Evolutionary conservation across 768 basidiomycete species (phyloP).

Genomic region (Nidularia pulvinata): DNA sequence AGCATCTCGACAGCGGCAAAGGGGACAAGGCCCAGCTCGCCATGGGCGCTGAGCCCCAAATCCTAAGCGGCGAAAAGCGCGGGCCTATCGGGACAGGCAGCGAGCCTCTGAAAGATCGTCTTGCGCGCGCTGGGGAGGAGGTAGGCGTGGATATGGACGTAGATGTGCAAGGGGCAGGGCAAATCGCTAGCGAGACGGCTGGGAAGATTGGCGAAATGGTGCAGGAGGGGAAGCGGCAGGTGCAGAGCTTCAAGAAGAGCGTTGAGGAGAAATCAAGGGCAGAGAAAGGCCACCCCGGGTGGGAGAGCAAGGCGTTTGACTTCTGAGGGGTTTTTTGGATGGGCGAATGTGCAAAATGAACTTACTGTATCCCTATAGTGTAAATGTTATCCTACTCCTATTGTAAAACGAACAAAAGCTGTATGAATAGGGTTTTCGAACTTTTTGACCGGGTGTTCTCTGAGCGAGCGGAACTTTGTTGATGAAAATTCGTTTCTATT

Average conservation of each 20-base stretch:
- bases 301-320: slow-evolving; percentile 52
- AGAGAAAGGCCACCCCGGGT: slow-evolving; percentile 38
- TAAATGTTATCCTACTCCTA: too few species aligned
- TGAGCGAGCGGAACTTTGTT: too few species aligned
- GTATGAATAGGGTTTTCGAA: too few species aligned
- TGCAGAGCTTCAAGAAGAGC: slow-evolving; percentile 40
- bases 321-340: slow-evolving; percentile 2
- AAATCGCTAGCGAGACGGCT: slow-evolving; percentile 14
- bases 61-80: slow-evolving; percentile 63
- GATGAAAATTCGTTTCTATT: too few species aligned
- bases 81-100: slow-evolving; percentile 63
- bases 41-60: slow-evolving; percentile 75
- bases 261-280: slow-evolving; percentile 35
- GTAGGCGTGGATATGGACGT: slow-evolving; percentile 20
- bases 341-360: too few species aligned
- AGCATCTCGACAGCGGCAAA: slow-evolving; percentile 23
- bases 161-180: slow-evolving; percentile 13
- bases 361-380: too few species aligned
- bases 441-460: too few species aligned
- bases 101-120: slow-evolving; percentile 33
- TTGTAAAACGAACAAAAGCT: too few species aligned
- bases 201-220: slow-evolving; percentile 20
- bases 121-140: slow-evolving; percentile 26
- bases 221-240: slow-evolving; percentile 29
- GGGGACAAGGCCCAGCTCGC: slow-evolving; percentile 42